A percentile compares a stretch with the other conserved stretches of the same genome.
These are phyloP conservation scores for Metarhizium guizhouense DNA, from an alignment of 2,329 filamentous ascomycete species.

Conservation along the genomic window DNA sequence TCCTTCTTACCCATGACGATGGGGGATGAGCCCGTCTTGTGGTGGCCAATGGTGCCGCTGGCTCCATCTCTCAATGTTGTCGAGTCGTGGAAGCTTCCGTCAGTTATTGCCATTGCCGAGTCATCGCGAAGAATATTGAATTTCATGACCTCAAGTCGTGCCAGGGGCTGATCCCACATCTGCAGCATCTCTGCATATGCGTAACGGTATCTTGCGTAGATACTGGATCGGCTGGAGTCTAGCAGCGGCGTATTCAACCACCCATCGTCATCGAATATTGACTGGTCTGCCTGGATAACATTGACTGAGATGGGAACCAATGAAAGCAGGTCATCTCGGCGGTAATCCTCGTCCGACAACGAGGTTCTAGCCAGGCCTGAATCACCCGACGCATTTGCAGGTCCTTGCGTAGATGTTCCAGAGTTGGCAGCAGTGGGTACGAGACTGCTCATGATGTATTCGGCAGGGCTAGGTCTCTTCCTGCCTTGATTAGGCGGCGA, in stretches of 20 bases:
- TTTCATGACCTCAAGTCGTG: constrained; percentile 58
- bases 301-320: constrained; percentile 43
- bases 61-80: constrained; percentile 29
- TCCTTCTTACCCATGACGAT: constrained; percentile 50
- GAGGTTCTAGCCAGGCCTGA: constrained; percentile 40
- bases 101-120: constrained; percentile 16
- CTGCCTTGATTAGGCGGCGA: constrained; percentile 34
- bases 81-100: constrained; percentile 26
- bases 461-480: constrained; percentile 54
- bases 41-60: constrained; percentile 23
- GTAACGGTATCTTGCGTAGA: constrained; percentile 53
- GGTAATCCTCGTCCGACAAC: constrained; percentile 44
- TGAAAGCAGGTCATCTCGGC: constrained; percentile 35
- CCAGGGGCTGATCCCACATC: constrained; percentile 54
- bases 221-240: constrained; percentile 35
- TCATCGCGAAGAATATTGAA: constrained; percentile 54
- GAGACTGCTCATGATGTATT: constrained; percentile 48
- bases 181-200: constrained; percentile 62
- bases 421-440: constrained; percentile 38
- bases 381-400: constrained; percentile 35
- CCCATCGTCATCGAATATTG: constrained; percentile 60
- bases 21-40: constrained; percentile 34
- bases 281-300: constrained; percentile 50
- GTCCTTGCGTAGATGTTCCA: constrained; percentile 31
- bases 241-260: constrained; percentile 53